phyloP scores from a whole-genome alignment of 139 green algal species.

The Chlorella sp. region DNA sequence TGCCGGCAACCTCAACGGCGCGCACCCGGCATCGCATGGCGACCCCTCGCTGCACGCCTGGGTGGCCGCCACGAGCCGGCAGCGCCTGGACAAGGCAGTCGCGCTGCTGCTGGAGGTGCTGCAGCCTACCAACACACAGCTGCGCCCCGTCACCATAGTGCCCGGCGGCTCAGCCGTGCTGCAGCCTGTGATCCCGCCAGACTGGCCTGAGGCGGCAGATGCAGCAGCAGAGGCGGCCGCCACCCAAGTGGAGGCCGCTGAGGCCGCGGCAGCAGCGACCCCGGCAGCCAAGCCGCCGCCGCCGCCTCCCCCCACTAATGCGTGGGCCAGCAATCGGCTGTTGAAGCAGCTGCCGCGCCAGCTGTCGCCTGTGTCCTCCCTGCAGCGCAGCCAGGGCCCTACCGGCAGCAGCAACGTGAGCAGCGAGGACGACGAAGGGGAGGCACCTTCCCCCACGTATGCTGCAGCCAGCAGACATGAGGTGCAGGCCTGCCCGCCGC shows the following conservation, averaged over 20 bases:
- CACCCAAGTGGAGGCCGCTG: no score
- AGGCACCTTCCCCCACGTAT: not conserved
- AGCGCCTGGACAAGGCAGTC: conserved; percentile 31
- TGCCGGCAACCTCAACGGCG: conserved; percentile 29
- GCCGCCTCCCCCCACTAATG: no score
- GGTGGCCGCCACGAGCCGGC: conserved; percentile 21
- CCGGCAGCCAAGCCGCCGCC: conserved; percentile 2
- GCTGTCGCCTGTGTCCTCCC: not conserved
- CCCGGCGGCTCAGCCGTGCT: conserved; percentile 11
- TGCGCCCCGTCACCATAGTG: not conserved
- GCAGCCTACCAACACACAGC: conserved; percentile 21
- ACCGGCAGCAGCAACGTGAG: not conserved
- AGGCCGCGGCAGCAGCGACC: not conserved
- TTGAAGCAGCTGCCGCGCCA: not conserved
- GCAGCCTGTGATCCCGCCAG: not conserved
- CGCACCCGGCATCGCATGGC: conserved; percentile 6
- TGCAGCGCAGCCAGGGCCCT: not conserved
- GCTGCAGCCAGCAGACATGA: not conserved
- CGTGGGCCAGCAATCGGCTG: no score
- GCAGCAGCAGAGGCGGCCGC: not conserved
- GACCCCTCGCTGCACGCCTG: conserved; percentile 36
- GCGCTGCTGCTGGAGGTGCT: conserved; percentile 39
- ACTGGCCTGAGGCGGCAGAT: conserved; percentile 1
- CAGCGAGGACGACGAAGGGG: not conserved
- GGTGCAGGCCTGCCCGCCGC: not conserved